Percentiles rank a stretch among this genome's conserved stretches.
These are phyloP conservation scores for Cardamine occulta DNA, from an alignment of 345 rosid genomes.

Conservation along the genomic window DNA sequence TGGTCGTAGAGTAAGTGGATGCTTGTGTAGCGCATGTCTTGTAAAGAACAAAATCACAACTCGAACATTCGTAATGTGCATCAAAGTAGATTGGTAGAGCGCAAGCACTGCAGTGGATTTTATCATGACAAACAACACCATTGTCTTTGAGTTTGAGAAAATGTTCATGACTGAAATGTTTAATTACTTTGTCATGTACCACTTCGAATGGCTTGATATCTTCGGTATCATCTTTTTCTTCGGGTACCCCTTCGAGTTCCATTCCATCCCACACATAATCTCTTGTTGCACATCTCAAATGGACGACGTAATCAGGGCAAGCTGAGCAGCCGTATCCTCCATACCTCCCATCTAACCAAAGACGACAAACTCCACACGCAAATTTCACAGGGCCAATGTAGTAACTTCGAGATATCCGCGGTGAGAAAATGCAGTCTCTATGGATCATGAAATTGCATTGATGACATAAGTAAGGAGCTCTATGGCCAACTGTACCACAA, in stretches of 20 bases:
- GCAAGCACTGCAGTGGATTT: neutral
- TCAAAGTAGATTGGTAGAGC: neutral
- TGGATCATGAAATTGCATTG: neutral
- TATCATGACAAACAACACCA: neutral
- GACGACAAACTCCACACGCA: neutral
- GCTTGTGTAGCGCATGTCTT: neutral
- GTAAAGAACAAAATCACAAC: neutral
- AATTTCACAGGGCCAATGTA: neutral
- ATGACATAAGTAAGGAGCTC: neutral
- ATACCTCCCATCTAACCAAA: neutral
- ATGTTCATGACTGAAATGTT: neutral
- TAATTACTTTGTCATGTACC: neutral
- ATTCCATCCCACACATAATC: neutral
- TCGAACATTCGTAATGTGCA: neutral
- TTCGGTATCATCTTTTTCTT: neutral
- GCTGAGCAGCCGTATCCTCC: neutral
- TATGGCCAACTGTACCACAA: neutral
- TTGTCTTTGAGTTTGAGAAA: neutral
- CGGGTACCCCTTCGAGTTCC: neutral
- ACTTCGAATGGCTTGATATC: neutral
- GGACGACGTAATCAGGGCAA: neutral
- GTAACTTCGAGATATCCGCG: neutral
- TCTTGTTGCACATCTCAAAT: neutral
- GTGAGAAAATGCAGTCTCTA: neutral
- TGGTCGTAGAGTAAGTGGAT: neutral